phyloP scores from a whole-genome alignment of 1,284 basidiomycete species.

The Laetiporus sulphureus region DNA sequence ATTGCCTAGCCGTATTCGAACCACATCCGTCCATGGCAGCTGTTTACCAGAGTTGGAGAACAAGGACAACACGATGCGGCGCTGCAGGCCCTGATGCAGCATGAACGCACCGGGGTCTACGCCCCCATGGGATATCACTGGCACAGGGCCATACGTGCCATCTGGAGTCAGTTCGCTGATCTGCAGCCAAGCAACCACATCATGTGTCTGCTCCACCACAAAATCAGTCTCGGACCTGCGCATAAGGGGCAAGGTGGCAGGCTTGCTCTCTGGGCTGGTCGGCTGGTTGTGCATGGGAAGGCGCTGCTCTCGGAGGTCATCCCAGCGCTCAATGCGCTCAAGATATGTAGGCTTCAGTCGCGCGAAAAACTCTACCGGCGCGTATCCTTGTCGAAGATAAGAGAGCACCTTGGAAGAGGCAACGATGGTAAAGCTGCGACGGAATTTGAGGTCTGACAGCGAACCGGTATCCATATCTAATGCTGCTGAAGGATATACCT shows the following conservation, averaged over 20 bases:
- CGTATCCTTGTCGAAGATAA: slow-evolving; percentile 73
- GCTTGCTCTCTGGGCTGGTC: slow-evolving; percentile 19
- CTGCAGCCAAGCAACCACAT: slow-evolving; percentile 82
- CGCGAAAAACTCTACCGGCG: slow-evolving; percentile 86
- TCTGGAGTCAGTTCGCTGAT: slow-evolving; percentile 83
- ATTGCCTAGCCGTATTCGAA: slow-evolving; percentile 74
- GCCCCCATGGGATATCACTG: slow-evolving; percentile 72
- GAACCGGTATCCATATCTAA: slow-evolving; percentile 71
- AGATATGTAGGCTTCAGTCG: slow-evolving; percentile 75
- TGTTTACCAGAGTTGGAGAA: slow-evolving; percentile 87
- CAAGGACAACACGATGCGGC: slow-evolving; percentile 72
- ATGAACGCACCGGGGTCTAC: slow-evolving; percentile 85
- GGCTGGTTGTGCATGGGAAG: slow-evolving; percentile 13
- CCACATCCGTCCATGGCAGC: slow-evolving; percentile 80
- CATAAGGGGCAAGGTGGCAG: slow-evolving; percentile 59
- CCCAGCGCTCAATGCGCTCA: slow-evolving; percentile 86
- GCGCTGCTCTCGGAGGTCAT: slow-evolving; percentile 76
- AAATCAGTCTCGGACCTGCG: slow-evolving; percentile 90
- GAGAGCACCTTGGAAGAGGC: slow-evolving; percentile 66
- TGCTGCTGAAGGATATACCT: slow-evolving; percentile 71
- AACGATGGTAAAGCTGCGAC: slow-evolving; percentile 74
- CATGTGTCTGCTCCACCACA: slow-evolving; percentile 83
- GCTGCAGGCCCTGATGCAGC: slow-evolving; percentile 90
- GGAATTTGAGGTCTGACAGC: slow-evolving; percentile 73
- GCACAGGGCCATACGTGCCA: slow-evolving; percentile 81